Evolutionary conservation across 108 stramenopile species (phyloP), one percentile per base, ranked within the genome.

Genomic region (Pseudonitzschia pungens): DNA sequence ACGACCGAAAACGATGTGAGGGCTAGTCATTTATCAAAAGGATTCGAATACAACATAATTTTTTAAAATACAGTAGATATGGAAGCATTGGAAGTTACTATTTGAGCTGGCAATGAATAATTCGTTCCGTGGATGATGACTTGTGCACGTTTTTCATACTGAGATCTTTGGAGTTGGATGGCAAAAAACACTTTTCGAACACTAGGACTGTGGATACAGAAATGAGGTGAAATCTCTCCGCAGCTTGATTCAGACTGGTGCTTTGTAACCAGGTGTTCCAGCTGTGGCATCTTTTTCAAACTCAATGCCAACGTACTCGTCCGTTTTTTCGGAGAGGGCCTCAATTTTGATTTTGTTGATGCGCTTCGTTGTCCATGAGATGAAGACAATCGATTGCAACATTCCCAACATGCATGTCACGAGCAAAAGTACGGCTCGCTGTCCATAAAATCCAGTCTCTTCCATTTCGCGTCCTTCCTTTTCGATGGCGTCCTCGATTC

Each of bases 381-480:
- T 1, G 36, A 75, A 75, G 32, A 75, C 67, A 29, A 58, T 27
- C 12, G 56, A 68, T 29, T 75, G 62, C 11, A 68, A 0, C 42
- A 75, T 10, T 31, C 55, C 74, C 18, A 75, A 68, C 7, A 75
- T 24, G 67, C 67, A 75, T 10, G 74, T 75, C 56, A 75, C 24
- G 16, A 75, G 55, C 21, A 75, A 20, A 20, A 75, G 41, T n/a
- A 75, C 74, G 22, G 74, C 33, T 27, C 50, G 45, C 67, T 75
- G 74, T 5, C 74, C 74, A 48, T 75, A 75, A 10, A 63, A 75
- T 48, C 74, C 74, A 16, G 52, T 58, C 24, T 68, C 74, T 32
- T 75, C 74, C 5, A 75, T 59, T 51, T 75, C 74, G 40, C 74
- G 66, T 63, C 74, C 74, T 57, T 68, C 74, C 28, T 24, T 48